phyloP scores from a whole-genome alignment of 441 rosid genomes.

The Codiaeum variegatum region DNA sequence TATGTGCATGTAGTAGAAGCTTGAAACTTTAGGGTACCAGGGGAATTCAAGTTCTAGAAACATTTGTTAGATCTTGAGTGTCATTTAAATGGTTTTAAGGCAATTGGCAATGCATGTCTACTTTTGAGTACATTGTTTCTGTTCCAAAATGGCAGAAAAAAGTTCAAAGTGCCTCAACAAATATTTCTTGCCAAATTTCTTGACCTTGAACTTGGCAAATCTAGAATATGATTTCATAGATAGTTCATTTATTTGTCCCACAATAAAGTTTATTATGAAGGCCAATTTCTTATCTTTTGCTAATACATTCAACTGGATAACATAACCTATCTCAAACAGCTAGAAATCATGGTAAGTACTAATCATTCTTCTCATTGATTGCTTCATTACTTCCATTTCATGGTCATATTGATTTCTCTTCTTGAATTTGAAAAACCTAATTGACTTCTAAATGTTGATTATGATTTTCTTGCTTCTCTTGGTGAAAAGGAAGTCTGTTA shows the following conservation, averaged over 20 bases:
- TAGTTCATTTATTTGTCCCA: not conserved
- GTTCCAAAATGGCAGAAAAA: not conserved
- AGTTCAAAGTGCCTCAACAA: not conserved
- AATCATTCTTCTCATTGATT: not conserved
- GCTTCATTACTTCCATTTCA: not conserved
- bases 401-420: not conserved
- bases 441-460: slow-evolving; percentile 7
- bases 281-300: no score
- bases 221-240: not conserved
- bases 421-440: not conserved
- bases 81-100: not conserved
- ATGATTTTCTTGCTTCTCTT: slow-evolving; percentile 13
- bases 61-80: not conserved
- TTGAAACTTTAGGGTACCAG: not conserved
- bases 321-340: slow-evolving; percentile 69
- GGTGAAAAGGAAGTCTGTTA: slow-evolving; percentile 81
- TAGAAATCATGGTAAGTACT: slow-evolving; percentile 58
- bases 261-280: no score
- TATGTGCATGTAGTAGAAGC: not conserved
- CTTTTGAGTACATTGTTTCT: not conserved
- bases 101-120: not conserved
- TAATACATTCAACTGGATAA: no score
- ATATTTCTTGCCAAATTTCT: not conserved
- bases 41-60: not conserved
- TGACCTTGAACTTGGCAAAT: not conserved